Evolutionary conservation across 495 filamentous ascomycete species (phyloP).

Genomic region (Penicillium soppii): DNA sequence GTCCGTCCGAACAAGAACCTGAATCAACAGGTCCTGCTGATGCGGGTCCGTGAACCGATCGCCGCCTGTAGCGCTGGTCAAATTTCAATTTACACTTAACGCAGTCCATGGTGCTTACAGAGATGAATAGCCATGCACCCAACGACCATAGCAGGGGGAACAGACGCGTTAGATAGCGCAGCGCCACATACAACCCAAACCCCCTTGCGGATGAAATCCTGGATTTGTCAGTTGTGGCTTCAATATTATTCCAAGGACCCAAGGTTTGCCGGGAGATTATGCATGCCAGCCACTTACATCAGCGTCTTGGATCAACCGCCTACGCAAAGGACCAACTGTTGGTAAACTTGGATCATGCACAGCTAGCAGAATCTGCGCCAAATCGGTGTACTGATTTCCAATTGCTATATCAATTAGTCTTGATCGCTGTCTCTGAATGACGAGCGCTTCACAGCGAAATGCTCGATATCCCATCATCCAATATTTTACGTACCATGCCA

Average conservation of each 20-base stretch:
- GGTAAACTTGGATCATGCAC: slow-evolving; percentile 24
- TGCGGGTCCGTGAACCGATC: slow-evolving; percentile 26
- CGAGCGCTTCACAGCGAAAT: too few species aligned
- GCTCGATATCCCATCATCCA: too few species aligned
- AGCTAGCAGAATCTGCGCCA: slow-evolving; percentile 18
- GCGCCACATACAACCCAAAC: slow-evolving; percentile 27
- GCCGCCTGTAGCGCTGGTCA: slow-evolving; percentile 15
- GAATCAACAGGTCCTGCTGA: slow-evolving; percentile 22
- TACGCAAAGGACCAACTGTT: slow-evolving; percentile 18
- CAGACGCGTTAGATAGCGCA: slow-evolving; percentile 22
- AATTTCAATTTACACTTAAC: neutral
- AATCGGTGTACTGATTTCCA: slow-evolving; percentile 22
- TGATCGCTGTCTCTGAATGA: neutral
- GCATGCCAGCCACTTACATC: slow-evolving; percentile 17
- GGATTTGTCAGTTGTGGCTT: neutral
- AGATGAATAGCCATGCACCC: slow-evolving; percentile 27
- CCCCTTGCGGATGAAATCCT: slow-evolving; percentile 23
- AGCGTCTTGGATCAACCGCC: slow-evolving; percentile 13
- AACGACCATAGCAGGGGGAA: slow-evolving; percentile 25
- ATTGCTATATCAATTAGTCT: slow-evolving; percentile 15
- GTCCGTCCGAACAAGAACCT: slow-evolving; percentile 20
- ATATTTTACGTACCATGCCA: slow-evolving; percentile 26
- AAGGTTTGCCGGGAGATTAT: neutral
- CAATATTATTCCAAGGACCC: too few species aligned
- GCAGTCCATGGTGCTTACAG: slow-evolving; percentile 10